Evolutionary conservation across 2,329 filamentous ascomycete species (phyloP), one percentile per base, ranked within the genome.

Genomic region (Pseudogymnoascus sp.): DNA sequence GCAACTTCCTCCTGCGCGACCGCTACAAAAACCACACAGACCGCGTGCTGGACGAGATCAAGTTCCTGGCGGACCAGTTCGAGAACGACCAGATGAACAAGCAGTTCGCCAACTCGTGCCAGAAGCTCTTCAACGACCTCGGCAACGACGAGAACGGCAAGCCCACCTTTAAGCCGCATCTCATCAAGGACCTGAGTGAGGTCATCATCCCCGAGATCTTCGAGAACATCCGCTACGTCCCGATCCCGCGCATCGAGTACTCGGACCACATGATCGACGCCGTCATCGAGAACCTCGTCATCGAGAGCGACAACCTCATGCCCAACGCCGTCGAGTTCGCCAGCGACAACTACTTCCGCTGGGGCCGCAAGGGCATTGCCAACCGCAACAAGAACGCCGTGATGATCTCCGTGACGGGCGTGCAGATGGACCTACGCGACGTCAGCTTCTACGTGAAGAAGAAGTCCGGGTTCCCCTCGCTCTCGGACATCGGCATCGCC

Each of bases 281-380:
- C 59, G 84, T 97, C 59, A 84, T 99, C 50, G 95, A 99, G 80
- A 99, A 99, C 75, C 80, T 99, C 10, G 89, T 97, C 53, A 84
- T 99, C 61, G 95, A 99, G 79, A 93, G 91, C 68, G 93, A 97
- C 80, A 99, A 99, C 78, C 86, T 99, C 70, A 91, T 93, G 78
- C 95, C 95, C 67, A 99, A 99, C 70, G 82, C 93, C 4, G 76
- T 96, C 40, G 93, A 99, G 75, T 82, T 97, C 66, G 85, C 87
- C 64, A 95, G 86, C 73, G 93, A 97, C 78, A 95, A 97, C 80
- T 96, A 95, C 80, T 91, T 93, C 84, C 87, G 90, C 69, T 96
- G 90, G 87, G 95, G 93, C 38, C 91, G 95, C 73, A 97, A 96
- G 86, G 88, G 87, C 74, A 82, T 92, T 70, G 80, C 83, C 70